Base-by-base conservation (phyloP, 768 basidiomycete genomes). In the Kwoniella bestiolae region DNA sequence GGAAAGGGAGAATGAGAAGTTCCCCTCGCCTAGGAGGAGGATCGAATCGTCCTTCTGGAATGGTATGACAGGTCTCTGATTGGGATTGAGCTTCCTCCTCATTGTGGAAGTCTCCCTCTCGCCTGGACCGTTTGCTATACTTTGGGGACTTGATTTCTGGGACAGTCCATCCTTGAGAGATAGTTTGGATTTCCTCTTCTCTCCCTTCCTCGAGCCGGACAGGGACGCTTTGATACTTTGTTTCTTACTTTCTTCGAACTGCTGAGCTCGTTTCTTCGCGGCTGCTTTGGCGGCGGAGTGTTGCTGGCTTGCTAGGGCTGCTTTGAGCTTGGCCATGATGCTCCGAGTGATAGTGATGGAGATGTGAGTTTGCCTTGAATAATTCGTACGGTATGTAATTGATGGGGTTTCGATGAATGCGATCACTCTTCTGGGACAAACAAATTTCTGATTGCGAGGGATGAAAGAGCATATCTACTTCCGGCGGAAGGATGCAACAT, bases 1-100 rank as follows among this genome's bases (percentile, higher is more conserved):
- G 16, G 93, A 88, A 28, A 86, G 87, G 2, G 93, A 85, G 73
- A 91, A 98, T 1, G 94, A 95, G 75, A 98, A 97, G 79, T 97
- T 92, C 11, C 81, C 95, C 83, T 98, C 95, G 8, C 94, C 95
- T 57, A 98, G 83, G 31, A 95, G 85, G 9, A 84, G 71, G 44
- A 83, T 76, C 25, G 77, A 74, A 57, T 84, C 83, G n/a, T 69
- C 67, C n/a, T 47, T 26, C 12, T 69, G 65, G 60, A 80, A 80
- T 2, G 79, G 79, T 41, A 71, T 69, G 5, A 59, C 68, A 4
- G 67, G 52, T 29, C 14, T 52, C 34, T 46, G 62, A 28, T 58
- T 71, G 58, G 32, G 47, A 64, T 38, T 65, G 53, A 53, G 16
- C 51, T 52, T 52, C 26, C 25, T 25, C 51, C 29, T 52, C n/a